phyloP scores from a whole-genome alignment of 345 rosid species.

The Aquilaria malaccensis region DNA sequence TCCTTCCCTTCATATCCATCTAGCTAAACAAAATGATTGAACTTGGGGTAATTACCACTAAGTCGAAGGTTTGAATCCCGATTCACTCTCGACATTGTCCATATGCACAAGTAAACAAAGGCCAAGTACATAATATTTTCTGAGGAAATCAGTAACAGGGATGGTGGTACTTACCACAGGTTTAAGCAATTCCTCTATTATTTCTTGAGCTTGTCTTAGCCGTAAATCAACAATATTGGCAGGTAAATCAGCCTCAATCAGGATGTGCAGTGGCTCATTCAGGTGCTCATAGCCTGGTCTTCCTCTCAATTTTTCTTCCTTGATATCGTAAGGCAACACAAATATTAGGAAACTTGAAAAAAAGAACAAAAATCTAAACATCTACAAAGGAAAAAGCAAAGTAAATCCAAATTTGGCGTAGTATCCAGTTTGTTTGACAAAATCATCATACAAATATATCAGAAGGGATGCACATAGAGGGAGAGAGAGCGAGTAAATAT shows the following conservation, averaged over 20 bases:
- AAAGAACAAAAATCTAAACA: conserved; percentile 1
- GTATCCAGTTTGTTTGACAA: conserved; percentile 6
- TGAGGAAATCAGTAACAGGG: conserved; percentile 9
- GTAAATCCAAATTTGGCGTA: neutral
- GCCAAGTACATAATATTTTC: neutral
- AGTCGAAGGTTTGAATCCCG: no score
- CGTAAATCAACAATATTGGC: conserved; percentile 49
- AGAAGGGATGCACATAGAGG: neutral
- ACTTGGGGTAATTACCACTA: neutral
- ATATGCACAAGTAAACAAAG: no score
- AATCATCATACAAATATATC: neutral
- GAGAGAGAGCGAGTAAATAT: neutral
- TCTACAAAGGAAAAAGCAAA: conserved; percentile 6
- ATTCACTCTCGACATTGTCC: no score
- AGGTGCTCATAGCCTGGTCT: conserved; percentile 74
- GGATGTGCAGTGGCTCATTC: conserved; percentile 65
- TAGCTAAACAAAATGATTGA: neutral
- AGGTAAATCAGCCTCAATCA: conserved; percentile 71
- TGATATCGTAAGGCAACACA: conserved; percentile 13
- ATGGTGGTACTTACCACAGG: conserved; percentile 61
- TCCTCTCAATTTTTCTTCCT: conserved; percentile 74
- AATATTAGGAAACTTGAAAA: conserved; percentile 7
- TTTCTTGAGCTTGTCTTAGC: conserved; percentile 67
- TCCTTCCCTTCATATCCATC: neutral
- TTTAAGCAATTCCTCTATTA: conserved; percentile 85